Conservation (phyloP, 192 early-diverging fungal species). For the Allomyces javanicus region DNA sequence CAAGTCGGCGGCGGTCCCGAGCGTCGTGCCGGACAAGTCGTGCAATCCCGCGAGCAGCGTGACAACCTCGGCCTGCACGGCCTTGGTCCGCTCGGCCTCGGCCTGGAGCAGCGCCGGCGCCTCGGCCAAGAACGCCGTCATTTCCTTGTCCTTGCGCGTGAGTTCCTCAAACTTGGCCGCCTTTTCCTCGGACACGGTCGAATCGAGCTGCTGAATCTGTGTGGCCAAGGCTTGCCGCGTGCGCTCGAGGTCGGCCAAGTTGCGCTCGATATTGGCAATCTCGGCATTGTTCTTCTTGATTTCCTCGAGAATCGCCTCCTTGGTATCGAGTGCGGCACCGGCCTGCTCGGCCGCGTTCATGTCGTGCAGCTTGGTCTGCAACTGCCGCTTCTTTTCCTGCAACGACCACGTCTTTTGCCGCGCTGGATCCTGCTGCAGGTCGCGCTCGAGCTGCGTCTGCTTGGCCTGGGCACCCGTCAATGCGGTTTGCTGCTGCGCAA, state of each 20-base stretch:
- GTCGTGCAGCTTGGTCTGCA: neutral
- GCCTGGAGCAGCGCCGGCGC: slow-evolving; percentile 22
- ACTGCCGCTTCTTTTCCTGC: neutral
- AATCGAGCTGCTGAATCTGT: neutral
- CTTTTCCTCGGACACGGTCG: slow-evolving; percentile 15
- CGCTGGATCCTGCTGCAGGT: neutral
- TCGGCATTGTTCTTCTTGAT: neutral
- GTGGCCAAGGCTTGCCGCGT: neutral
- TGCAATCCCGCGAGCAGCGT: slow-evolving; percentile 19
- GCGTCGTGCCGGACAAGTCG: neutral
- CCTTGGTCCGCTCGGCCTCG: slow-evolving; percentile 8
- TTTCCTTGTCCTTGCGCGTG: slow-evolving; percentile 32
- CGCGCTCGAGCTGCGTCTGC: neutral
- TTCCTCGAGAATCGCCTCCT: neutral
- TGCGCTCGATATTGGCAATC: neutral
- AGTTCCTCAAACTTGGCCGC: slow-evolving; percentile 38
- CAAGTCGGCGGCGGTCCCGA: neutral
- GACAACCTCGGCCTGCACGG: slow-evolving; percentile 19
- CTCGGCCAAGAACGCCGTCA: slow-evolving; percentile 29
- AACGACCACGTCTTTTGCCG: neutral
- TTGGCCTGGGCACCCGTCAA: neutral
- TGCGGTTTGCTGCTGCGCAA: neutral
- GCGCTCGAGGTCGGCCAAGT: neutral
- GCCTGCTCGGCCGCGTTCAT: neutral
- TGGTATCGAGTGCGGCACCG: neutral